These are phyloP conservation scores for Miscanthus sacchariflorus DNA, from an alignment of 202 grass and related monocot species.

Conservation along the genomic window DNA sequence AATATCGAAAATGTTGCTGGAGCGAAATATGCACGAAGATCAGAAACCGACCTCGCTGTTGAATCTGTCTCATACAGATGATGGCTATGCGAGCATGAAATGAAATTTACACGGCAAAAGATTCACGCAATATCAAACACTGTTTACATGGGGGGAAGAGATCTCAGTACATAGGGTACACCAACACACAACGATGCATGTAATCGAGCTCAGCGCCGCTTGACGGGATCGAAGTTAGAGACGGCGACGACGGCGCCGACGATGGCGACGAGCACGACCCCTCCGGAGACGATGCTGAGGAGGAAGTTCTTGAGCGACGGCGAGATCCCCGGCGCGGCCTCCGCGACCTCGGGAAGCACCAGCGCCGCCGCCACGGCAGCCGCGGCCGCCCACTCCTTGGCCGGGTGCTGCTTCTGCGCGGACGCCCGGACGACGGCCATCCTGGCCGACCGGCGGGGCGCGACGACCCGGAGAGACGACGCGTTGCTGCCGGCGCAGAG, in stretches of 20 bases:
- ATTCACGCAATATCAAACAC: not conserved
- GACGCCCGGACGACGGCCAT: not conserved
- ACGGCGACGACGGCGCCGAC: not conserved
- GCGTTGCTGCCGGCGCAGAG: not conserved
- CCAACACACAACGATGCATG: not conserved
- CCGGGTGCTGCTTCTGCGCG: not conserved
- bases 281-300: not conserved
- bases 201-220: not conserved
- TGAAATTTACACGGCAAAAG: not conserved
- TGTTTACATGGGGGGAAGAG: not conserved
- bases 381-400: not conserved
- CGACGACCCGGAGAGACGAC: not conserved
- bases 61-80: not conserved
- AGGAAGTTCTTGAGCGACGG: constrained; percentile 1
- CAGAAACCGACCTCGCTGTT: not conserved
- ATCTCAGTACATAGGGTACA: not conserved
- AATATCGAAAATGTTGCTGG: not conserved
- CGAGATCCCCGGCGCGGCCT: not conserved
- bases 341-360: not conserved
- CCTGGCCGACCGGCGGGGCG: too few relatives aligned
- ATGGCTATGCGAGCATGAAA: not conserved
- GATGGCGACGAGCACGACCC: not conserved
- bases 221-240: not conserved
- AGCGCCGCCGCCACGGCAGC: constrained; percentile 1
- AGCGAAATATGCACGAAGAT: too few relatives aligned